Conservation (phyloP, 1,284 basidiomycete genomes). For the Somion occarium region DNA sequence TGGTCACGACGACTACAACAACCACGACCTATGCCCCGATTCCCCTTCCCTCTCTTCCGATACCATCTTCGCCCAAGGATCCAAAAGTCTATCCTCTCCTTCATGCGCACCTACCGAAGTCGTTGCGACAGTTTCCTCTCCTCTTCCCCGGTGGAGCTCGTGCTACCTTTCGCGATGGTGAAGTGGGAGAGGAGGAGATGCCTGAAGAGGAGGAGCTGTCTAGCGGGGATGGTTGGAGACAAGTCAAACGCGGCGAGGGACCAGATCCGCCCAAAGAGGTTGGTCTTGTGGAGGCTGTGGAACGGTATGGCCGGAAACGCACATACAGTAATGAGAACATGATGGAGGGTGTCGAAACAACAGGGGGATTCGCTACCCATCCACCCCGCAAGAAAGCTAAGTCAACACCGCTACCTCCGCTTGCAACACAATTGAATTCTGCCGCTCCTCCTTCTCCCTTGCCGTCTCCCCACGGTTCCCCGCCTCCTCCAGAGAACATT, state of each 20-base stretch:
- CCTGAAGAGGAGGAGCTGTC: constrained; percentile 64
- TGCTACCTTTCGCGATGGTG: constrained; percentile 71
- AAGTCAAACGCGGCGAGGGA: constrained; percentile 62
- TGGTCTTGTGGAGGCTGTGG: constrained; percentile 70
- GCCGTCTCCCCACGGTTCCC: constrained; percentile 78
- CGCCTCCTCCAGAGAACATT: constrained; percentile 62
- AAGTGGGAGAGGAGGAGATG: constrained; percentile 57
- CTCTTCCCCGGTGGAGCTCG: constrained; percentile 73
- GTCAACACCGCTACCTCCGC: constrained; percentile 48
- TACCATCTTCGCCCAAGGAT: constrained; percentile 68
- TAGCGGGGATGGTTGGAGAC: constrained; percentile 68
- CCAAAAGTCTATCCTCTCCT: constrained; percentile 72
- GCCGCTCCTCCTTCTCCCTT: constrained; percentile 78
- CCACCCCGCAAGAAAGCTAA: constrained; percentile 76
- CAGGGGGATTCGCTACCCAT: constrained; percentile 40
- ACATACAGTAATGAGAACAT: constrained; percentile 62
- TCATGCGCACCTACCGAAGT: constrained; percentile 63
- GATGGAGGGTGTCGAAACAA: constrained; percentile 75
- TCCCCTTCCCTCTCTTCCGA: constrained; percentile 62
- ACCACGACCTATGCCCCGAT: constrained; percentile 83
- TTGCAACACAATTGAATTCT: constrained; percentile 50
- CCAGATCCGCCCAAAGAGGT: constrained; percentile 47
- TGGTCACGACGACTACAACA: constrained; percentile 81
- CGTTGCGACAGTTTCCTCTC: constrained; percentile 67
- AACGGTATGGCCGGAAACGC: constrained; percentile 76